Base-by-base conservation (phyloP, 345 rosid genomes). In the Corymbia maculata region DNA sequence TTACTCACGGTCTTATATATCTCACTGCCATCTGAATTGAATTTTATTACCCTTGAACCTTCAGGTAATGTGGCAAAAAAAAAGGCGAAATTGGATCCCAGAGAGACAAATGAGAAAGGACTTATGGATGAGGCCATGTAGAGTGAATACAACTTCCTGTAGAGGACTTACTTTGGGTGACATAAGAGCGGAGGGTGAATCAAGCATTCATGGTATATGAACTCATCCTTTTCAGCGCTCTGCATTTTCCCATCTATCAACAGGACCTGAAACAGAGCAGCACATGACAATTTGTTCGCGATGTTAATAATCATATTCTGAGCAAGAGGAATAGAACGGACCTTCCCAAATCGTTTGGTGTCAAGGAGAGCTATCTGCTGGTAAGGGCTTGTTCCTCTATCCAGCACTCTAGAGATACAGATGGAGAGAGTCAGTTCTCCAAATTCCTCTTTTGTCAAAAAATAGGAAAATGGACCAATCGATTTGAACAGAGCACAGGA, bases 221-320 rank as follows among this genome's bases (percentile, higher is more conserved):
- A 97, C 90, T 97, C 99, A 82, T 97, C 99, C 85, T 91, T 92
- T 91, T 96, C 99, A 7, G 99, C 99, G 89, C 98, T 97, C 93
- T 97, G 99, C 98, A 97, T 96, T 92, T 97, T 97, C 52, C 99
- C 99, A 88, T 97, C 99, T 87, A 97, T 94, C 90, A 97, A 97
- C 91, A 97, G 90, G 44, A 96, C 98, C 98, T 97, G 79, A 55
- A 44, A 5, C 24, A 66, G 89, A 47, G 42, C 79, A 47, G 11
- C 53, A 45, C 82, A 68, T 85, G 19, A 47, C 42, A 49, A 21
- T 52, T 26, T 36, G 19, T 15, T 26, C 51, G 4, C 28, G 14
- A 6, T 36, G 51, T 47, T 14, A 9, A 32, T 7, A 13, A 26
- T 11, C 21, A 16, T 28, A 5, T 4, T 28, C 30, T 36, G 32